Evolutionary conservation across 1,139 yeast species (phyloP), one percentile per base, ranked within the genome.

Genomic region (Diutina scorzettiae): DNA sequence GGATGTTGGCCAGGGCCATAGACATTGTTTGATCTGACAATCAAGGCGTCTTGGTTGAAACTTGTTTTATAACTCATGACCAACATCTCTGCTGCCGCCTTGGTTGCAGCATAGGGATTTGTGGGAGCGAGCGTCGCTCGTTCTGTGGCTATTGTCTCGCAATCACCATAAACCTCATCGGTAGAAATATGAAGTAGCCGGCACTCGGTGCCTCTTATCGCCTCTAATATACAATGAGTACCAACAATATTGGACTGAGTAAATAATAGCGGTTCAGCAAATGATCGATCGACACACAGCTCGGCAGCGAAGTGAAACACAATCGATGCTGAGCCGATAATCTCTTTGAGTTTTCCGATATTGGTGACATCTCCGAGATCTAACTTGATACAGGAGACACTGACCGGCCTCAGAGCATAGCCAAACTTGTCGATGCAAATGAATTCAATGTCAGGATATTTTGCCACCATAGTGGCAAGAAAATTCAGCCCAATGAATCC

Each of bases 41-140:
- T 63, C 9, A 65, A 57, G 4, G 66, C 58, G 2, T 76, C 76
- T 11, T 74, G 45, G 5, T 60, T 56, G 51, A 58, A 76, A 19
- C 76, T 68, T 44, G 60, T 60, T 37, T 56, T 51, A 49, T 76
- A 76, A 0, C 80, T 67, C 34, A 63, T 55, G 4, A 73, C 63
- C 2, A 76, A 63, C 57, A 76, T 54, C 47, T 76, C 82, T 3
- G 71, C 61, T 2, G 78, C 64, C 1, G 81, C 81, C 50, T 76
- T 76, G 18, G 78, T 62, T 0, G 81, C 80, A 2, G 81, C 63
- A 47, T 76, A 76, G 1, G 81, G 81, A 48, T 74, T 76, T 0
- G 81, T 69, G 1, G 82, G 82, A 12, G 59, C 56, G 25, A 76
- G 53, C 1, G 51, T 49, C 73, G 64, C 65, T 4, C 46, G 44